phyloP scores from a whole-genome alignment of 2,329 filamentous ascomycete species.

The Gyromitra esculenta region DNA sequence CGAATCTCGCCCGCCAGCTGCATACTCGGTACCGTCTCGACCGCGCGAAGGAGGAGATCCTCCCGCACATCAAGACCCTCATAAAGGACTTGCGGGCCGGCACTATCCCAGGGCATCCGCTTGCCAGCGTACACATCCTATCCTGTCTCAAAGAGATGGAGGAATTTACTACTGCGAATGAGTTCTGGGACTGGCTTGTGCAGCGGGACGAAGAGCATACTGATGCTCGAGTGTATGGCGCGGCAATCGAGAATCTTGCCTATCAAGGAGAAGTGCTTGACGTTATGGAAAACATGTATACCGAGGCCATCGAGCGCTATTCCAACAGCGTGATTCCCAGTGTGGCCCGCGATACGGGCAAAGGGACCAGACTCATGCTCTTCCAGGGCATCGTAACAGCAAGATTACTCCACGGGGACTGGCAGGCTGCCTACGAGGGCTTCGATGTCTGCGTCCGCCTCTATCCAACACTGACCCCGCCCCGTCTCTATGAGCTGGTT shows the following conservation, averaged over 20 bases:
- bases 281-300: constrained; percentile 64
- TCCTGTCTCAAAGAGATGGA: constrained; percentile 63
- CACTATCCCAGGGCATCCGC: constrained; percentile 60
- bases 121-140: constrained; percentile 63
- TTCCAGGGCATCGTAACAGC: constrained; percentile 65
- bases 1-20: constrained; percentile 58
- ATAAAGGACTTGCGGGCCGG: constrained; percentile 61
- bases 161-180: constrained; percentile 60
- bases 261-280: constrained; percentile 61
- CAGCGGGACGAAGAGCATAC: constrained; percentile 62
- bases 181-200: constrained; percentile 65
- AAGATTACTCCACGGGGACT: constrained; percentile 63
- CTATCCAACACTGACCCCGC: constrained; percentile 62
- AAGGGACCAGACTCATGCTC: constrained; percentile 62
- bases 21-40: constrained; percentile 59
- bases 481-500: constrained; percentile 63
- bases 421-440: constrained; percentile 64
- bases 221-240: constrained; percentile 63
- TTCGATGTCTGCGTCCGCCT: constrained; percentile 65
- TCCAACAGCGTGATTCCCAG: constrained; percentile 64
- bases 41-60: constrained; percentile 36
- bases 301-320: constrained; percentile 63
- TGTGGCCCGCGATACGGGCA: constrained; percentile 63
- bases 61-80: constrained; percentile 59
- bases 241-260: constrained; percentile 65